Evolutionary conservation across 1,284 basidiomycete genomes (phyloP), one percentile per base, ranked within the genome.

Genomic region (Ganoderma sinense): DNA sequence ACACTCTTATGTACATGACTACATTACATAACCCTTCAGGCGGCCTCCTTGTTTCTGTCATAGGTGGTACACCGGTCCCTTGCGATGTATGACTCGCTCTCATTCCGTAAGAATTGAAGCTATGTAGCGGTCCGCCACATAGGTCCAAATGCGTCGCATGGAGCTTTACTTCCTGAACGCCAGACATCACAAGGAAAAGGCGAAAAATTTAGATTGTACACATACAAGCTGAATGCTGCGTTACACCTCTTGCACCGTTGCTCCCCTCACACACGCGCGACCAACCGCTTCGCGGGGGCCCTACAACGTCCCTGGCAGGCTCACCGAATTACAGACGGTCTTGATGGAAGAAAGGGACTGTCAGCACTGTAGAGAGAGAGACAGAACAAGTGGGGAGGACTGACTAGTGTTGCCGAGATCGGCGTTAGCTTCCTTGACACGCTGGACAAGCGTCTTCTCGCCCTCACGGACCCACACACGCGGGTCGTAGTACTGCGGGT

Each of bases 401-500:
- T 71, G 71, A 83, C 82, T 75, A 73, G 90, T 87, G 85, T 97
- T 96, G 75, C 94, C 94, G 73, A 99, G 89, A 84, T 99, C 97
- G 59, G 83, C 76, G 84, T 96, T 97, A 45, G 98, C 97, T 83
- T 95, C 93, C 85, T 96, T 94, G 84, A 97, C 95, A 79, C 98
- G 95, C 74, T 83, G 89, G 64, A 82, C 69, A 78, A 99, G 91
- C 31, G 97, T 98, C 91, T 98, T 97, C 87, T 99, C 98, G 75
- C 97, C 97, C 86, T 98, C 97, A 78, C 97, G 94, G 61, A 99
- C 94, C 97, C 97, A 99, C 73, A 97, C 94, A 87, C 97, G 95
- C 69, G 95, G 95, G 83, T 97, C 96, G 84, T 97, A 97, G 86
- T 82, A 93, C 92, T 94, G 29, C 16, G 18, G 26, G 53, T 31